These are phyloP conservation scores for Pythium angustatum DNA, from an alignment of 352 stramenopile species.

Conservation along the genomic window DNA sequence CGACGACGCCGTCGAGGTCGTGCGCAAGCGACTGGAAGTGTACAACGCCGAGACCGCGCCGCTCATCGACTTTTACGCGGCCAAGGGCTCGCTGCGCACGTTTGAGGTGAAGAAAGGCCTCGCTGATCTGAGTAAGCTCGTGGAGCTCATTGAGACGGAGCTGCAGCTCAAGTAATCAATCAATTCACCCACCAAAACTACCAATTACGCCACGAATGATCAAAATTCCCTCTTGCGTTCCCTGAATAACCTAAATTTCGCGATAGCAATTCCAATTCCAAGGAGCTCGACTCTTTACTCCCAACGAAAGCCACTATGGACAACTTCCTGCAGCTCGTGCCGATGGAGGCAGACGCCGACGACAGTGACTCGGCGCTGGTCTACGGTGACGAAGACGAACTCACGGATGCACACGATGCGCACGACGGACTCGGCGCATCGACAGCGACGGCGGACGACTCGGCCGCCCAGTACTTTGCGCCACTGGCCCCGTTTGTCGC, in stretches of 20 bases:
- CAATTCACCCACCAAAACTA: constrained; percentile 14
- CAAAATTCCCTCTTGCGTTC: neutral
- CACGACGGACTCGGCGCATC: constrained; percentile 36
- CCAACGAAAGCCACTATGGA: constrained; percentile 31
- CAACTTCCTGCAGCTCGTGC: constrained; percentile 61
- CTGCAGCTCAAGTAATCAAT: constrained; percentile 52
- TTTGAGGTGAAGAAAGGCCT: constrained; percentile 89
- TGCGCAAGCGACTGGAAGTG: constrained; percentile 80
- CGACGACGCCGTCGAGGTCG: constrained; percentile 81
- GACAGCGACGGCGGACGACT: neutral
- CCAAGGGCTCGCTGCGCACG: constrained; percentile 70
- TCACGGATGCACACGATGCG: constrained; percentile 31
- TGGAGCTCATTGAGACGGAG: constrained; percentile 66
- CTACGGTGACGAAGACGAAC: constrained; percentile 49
- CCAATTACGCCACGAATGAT: no score
- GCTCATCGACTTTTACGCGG: constrained; percentile 86
- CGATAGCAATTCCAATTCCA: neutral
- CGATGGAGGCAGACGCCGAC: constrained; percentile 39
- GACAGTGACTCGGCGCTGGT: constrained; percentile 41
- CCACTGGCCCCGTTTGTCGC: constrained; percentile 13
- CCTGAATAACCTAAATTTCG: constrained; percentile 1
- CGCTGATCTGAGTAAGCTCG: constrained; percentile 75
- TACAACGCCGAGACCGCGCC: constrained; percentile 90
- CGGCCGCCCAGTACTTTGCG: constrained; percentile 25
- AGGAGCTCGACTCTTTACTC: neutral